Percentiles rank a stretch among this genome's conserved stretches.
These are phyloP conservation scores for Fusarium sp. DNA, from an alignment of 2,329 filamentous ascomycete species.

Conservation along the genomic window DNA sequence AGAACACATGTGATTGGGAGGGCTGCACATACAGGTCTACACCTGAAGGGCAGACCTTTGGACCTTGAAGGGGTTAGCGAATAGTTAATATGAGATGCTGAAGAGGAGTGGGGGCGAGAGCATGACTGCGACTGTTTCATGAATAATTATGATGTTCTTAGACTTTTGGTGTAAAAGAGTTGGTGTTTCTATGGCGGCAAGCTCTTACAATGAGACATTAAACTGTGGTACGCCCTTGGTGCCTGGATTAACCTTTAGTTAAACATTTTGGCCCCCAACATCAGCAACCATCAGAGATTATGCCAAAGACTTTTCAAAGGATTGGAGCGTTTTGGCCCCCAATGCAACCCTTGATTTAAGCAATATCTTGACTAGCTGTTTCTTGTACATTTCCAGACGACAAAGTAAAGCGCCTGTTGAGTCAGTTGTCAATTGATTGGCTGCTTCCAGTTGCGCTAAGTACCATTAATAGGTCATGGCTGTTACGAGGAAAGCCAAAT, in stretches of 20 bases:
- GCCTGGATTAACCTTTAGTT: neutral
- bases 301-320: neutral
- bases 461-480: neutral
- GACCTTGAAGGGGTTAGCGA: neutral
- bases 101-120: neutral
- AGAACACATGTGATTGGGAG: slow-evolving; percentile 43
- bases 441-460: neutral
- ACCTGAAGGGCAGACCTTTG: neutral
- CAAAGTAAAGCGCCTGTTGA: neutral
- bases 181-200: too few species aligned
- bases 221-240: neutral
- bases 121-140: neutral
- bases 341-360: neutral
- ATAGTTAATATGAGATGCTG: neutral
- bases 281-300: neutral
- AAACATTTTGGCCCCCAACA: neutral
- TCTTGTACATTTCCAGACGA: neutral
- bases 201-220: too few species aligned
- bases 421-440: neutral
- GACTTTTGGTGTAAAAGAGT: too few species aligned
- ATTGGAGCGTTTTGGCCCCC: neutral
- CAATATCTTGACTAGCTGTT: fast-evolving
- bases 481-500: neutral
- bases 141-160: too few species aligned
- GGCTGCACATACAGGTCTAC: slow-evolving; percentile 31